Percentiles rank a stretch among this genome's conserved stretches.
These are phyloP conservation scores for Apiospora sp. DNA, from an alignment of 2,329 filamentous ascomycete species.

Conservation along the genomic window DNA sequence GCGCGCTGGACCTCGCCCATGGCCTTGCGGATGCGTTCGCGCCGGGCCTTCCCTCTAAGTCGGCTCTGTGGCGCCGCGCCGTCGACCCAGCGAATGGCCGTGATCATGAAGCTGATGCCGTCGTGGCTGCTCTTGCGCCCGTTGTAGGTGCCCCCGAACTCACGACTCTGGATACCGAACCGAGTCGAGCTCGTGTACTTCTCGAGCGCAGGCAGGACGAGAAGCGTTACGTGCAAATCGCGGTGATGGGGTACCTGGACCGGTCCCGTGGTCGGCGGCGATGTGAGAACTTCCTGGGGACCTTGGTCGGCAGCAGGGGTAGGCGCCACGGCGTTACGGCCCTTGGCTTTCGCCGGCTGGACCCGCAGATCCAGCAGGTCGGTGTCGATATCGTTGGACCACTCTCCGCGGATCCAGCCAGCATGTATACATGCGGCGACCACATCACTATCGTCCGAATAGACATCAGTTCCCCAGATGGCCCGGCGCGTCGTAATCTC, in stretches of 20 bases:
- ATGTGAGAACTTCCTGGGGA: conserved; percentile 53
- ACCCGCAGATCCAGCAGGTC: conserved; percentile 67
- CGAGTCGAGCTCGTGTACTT: conserved; percentile 78
- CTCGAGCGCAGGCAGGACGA: conserved; percentile 82
- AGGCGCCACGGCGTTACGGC: conserved; percentile 34
- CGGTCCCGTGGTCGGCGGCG: conserved; percentile 67
- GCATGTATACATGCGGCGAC: conserved; percentile 92
- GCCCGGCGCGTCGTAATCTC: conserved; percentile 83
- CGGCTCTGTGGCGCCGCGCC: conserved; percentile 69
- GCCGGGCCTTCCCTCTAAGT: conserved; percentile 61
- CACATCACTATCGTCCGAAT: conserved; percentile 94
- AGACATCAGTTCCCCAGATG: conserved; percentile 93
- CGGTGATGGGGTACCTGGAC: conserved; percentile 70
- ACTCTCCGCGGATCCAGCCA: conserved; percentile 91
- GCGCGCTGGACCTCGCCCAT: conserved; percentile 59
- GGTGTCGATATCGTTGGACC: conserved; percentile 79
- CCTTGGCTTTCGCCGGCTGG: conserved; percentile 45
- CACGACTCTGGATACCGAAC: conserved; percentile 82
- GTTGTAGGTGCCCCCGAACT: conserved; percentile 70
- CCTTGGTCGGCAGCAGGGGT: conserved; percentile 35
- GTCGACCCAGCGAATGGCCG: conserved; percentile 83
- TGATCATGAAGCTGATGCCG: conserved; percentile 88
- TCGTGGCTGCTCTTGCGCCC: conserved; percentile 67
- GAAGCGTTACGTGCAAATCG: conserved; percentile 86
- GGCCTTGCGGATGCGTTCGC: conserved; percentile 64